These are phyloP conservation scores for Nigrospora sphaerica DNA, from an alignment of 2,329 filamentous ascomycete genomes.

Conservation along the genomic window DNA sequence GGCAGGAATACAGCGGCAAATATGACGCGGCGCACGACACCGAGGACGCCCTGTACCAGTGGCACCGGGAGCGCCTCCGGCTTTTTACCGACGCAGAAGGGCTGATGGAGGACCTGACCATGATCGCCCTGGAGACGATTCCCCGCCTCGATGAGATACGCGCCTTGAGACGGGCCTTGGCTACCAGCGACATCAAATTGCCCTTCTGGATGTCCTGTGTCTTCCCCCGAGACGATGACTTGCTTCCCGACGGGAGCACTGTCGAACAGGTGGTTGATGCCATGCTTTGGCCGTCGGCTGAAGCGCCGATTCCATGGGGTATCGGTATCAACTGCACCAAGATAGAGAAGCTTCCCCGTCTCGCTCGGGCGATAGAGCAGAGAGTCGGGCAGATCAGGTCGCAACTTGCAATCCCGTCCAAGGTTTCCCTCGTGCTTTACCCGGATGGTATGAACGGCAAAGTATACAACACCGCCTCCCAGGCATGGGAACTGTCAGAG, in stretches of 20 bases:
- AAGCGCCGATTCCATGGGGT: conserved; percentile 41
- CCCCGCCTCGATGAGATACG: conserved; percentile 55
- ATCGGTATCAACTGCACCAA: conserved; percentile 66
- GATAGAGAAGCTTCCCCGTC: conserved; percentile 49
- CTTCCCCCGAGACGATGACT: conserved; percentile 46
- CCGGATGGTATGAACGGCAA: conserved; percentile 64
- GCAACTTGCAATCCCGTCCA: conserved; percentile 23
- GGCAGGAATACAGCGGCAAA: conserved; percentile 56
- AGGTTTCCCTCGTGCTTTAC: conserved; percentile 47
- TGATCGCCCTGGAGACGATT: conserved; percentile 60
- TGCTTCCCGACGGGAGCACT: conserved; percentile 48
- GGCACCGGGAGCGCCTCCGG: conserved; percentile 49
- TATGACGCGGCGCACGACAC: conserved; percentile 46
- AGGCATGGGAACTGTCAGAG: conserved; percentile 46
- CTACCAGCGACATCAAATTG: conserved; percentile 18
- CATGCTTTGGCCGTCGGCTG: conserved; percentile 9
- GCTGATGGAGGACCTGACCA: conserved; percentile 35
- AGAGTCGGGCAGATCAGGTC: too few relatives aligned
- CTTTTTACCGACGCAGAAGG: conserved; percentile 37
- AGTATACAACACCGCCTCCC: conserved; percentile 56
- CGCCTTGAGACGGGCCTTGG: conserved; percentile 37
- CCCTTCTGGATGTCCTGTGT: conserved; percentile 57
- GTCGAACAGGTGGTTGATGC: conserved; percentile 31
- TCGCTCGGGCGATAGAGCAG: conserved; percentile 35
- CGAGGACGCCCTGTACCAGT: conserved; percentile 37